phyloP scores from a whole-genome alignment of 495 filamentous ascomycete genomes.

The Parathielavia hyrcaniae region DNA sequence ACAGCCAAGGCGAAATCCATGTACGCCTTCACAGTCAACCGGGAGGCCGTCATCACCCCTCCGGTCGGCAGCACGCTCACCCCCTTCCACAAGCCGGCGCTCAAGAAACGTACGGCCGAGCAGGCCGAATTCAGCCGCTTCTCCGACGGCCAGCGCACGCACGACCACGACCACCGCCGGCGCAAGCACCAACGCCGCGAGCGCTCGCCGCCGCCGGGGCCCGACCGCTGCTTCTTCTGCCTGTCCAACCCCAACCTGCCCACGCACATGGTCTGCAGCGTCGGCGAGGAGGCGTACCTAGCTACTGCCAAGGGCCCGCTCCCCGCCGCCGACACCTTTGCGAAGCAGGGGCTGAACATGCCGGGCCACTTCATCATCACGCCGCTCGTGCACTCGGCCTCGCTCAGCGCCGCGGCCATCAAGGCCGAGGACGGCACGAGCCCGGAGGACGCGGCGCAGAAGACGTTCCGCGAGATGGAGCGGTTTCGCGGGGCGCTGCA shows the following conservation, averaged over 20 bases:
- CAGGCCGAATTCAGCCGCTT: constrained; percentile 59
- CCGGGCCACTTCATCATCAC: constrained; percentile 88
- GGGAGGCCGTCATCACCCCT: constrained; percentile 49
- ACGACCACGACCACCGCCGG: constrained; percentile 51
- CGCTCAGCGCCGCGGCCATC: constrained; percentile 50
- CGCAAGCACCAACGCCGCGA: constrained; percentile 40
- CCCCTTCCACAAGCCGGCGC: constrained; percentile 46
- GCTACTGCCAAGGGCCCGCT: constrained; percentile 90
- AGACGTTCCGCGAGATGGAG: constrained; percentile 70
- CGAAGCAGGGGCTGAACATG: constrained; percentile 54
- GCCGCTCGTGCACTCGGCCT: constrained; percentile 61
- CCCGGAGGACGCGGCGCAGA: constrained; percentile 11
- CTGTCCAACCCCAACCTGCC: constrained; percentile 74
- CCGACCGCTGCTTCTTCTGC: constrained; percentile 89
- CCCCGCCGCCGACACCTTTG: constrained; percentile 58
- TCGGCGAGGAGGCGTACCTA: constrained; percentile 77
- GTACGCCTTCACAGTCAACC: constrained; percentile 80
- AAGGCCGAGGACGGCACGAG: constrained; percentile 42
- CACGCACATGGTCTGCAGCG: constrained; percentile 80
- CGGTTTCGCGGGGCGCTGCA: constrained; percentile 68
- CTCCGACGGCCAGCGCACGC: constrained; percentile 50
- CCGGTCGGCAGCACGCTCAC: constrained; percentile 64
- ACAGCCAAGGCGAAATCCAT: constrained; percentile 70
- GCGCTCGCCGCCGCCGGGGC: constrained; percentile 55
- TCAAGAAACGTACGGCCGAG: constrained; percentile 56